Conservation (phyloP, 2,329 filamentous ascomycete genomes). For the Chrysoporthe austroafricana region DNA sequence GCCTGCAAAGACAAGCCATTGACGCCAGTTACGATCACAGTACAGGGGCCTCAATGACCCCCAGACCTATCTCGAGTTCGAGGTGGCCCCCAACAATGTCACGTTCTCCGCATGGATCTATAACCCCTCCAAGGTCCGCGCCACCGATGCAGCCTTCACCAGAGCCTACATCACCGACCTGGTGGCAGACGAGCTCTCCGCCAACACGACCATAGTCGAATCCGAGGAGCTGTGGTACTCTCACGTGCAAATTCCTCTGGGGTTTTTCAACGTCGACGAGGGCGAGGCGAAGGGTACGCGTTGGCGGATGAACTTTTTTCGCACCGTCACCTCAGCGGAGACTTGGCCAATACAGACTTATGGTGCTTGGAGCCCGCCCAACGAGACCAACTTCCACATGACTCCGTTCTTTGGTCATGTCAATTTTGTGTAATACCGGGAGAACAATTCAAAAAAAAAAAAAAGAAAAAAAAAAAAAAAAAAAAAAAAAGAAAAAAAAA, state of each 20-base stretch:
- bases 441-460: too few relatives aligned
- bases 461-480: too few relatives aligned
- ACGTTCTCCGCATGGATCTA: constrained; percentile 57
- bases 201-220: constrained; percentile 45
- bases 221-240: constrained; percentile 45
- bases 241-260: constrained; percentile 47
- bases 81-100: constrained; percentile 55
- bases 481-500: too few relatives aligned
- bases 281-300: constrained; percentile 46
- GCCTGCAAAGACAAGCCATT: neutral
- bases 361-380: constrained; percentile 51
- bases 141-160: constrained; percentile 47
- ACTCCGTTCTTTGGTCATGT: constrained; percentile 50
- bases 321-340: constrained; percentile 47
- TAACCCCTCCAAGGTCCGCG: constrained; percentile 52
- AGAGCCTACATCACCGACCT: constrained; percentile 47
- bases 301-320: constrained; percentile 59
- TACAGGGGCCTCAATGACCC: constrained; percentile 50
- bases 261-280: constrained; percentile 52
- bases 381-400: constrained; percentile 53
- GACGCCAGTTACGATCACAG: constrained; percentile 4
- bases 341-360: constrained; percentile 49
- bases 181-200: constrained; percentile 45
- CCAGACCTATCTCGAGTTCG: constrained; percentile 54
- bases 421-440: constrained; percentile 36